Percentiles rank a stretch among this genome's conserved stretches.
Evolutionary conservation across 2,329 filamentous ascomycete genomes (phyloP).

Genomic region (Xylaria sp.): DNA sequence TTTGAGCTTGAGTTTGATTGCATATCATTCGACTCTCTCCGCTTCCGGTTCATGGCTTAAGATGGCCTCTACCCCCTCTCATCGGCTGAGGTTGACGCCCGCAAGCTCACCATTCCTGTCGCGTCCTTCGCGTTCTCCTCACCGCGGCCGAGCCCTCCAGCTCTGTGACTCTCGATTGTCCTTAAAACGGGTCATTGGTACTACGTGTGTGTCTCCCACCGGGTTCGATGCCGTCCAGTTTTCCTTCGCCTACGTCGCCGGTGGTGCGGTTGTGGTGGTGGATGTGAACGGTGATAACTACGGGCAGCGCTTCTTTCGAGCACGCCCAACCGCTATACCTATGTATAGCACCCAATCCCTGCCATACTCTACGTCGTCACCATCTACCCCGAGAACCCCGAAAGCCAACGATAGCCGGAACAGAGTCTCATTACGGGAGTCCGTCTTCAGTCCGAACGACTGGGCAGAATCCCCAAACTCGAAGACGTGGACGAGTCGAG

Average conservation of each 20-base stretch:
- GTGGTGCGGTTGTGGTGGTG: constrained; percentile 91
- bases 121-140: constrained; percentile 72
- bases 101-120: constrained; percentile 78
- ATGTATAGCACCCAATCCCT: constrained; percentile 66
- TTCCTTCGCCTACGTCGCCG: constrained; percentile 90
- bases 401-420: constrained; percentile 73
- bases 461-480: constrained; percentile 72
- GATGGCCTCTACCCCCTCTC: constrained; percentile 70
- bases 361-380: constrained; percentile 61
- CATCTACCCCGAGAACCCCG: constrained; percentile 69
- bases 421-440: constrained; percentile 64
- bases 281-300: constrained; percentile 75
- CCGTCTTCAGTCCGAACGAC: constrained; percentile 58
- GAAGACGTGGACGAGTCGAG: constrained; percentile 87
- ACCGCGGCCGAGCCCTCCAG: constrained; percentile 59
- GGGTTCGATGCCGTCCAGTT: constrained; percentile 85
- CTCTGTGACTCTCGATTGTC: constrained; percentile 73
- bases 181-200: constrained; percentile 87
- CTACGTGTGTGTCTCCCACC: constrained; percentile 84
- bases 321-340: constrained; percentile 80
- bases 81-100: constrained; percentile 76
- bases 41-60: constrained; percentile 60
- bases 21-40: constrained; percentile 21
- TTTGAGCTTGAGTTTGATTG: constrained; percentile 38
- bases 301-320: constrained; percentile 89